Conservation (phyloP, 2,329 filamentous ascomycete species). For the Nannizzia gypsea region DNA sequence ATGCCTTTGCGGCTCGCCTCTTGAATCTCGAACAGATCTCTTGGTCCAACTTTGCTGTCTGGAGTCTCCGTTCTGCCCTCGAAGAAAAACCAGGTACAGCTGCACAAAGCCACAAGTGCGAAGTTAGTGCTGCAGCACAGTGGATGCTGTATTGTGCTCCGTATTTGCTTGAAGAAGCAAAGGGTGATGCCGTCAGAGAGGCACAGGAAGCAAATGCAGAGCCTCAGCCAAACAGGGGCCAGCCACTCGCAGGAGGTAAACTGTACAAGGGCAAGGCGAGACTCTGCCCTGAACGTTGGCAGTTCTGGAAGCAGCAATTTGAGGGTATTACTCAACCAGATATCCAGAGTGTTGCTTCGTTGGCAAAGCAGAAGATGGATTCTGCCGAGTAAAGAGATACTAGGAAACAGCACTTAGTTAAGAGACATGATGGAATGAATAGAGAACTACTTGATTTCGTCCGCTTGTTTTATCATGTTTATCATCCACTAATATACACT, state of each 20-base stretch:
- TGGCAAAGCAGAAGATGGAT: neutral
- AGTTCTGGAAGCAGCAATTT: constrained; percentile 4
- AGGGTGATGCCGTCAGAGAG: neutral
- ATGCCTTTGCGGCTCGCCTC: constrained; percentile 1
- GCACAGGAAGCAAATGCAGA: neutral
- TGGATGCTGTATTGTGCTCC: neutral
- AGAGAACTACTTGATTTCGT: neutral
- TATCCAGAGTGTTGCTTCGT: neutral
- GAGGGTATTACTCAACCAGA: neutral
- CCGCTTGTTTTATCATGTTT: neutral
- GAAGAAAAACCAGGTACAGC: neutral
- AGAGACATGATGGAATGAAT: neutral
- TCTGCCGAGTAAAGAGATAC: neutral
- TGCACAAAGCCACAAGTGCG: neutral
- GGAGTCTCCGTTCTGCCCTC: neutral
- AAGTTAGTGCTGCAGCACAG: neutral
- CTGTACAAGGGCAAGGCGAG: neutral
- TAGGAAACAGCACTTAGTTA: neutral
- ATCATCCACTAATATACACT: constrained; percentile 1
- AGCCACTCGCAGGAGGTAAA: neutral
- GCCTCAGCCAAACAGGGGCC: neutral
- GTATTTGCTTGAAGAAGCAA: neutral
- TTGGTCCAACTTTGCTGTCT: constrained; percentile 5
- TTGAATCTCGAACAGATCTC: neutral
- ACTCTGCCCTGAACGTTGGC: constrained; percentile 1